A percentile compares a stretch with the other conserved stretches of the same genome.
These are phyloP conservation scores for Coemansia pectinata DNA, from an alignment of 192 early-diverging fungal species.

Conservation along the genomic window DNA sequence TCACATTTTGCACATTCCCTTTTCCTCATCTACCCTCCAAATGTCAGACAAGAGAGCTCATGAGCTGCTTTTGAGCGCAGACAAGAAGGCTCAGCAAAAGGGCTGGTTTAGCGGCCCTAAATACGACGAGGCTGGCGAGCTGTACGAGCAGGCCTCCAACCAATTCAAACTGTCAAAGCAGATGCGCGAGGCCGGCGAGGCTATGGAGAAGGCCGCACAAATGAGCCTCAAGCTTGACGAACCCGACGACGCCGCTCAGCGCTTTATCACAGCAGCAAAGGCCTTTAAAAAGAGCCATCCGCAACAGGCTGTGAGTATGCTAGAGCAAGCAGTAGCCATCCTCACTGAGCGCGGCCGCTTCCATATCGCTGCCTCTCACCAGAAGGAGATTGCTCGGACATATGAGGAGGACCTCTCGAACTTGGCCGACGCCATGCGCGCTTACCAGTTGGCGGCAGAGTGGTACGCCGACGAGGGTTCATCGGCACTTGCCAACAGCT, in stretches of 20 bases:
- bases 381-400: constrained; percentile 92
- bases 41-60: constrained; percentile 40
- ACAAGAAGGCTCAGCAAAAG: constrained; percentile 65
- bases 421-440: constrained; percentile 74
- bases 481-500: constrained; percentile 87
- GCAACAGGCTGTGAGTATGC: constrained; percentile 70
- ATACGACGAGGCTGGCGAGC: constrained; percentile 92
- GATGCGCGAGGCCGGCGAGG: constrained; percentile 93
- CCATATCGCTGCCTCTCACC: constrained; percentile 86
- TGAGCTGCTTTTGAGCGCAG: constrained; percentile 65
- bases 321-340: constrained; percentile 78
- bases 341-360: constrained; percentile 86
- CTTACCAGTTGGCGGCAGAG: constrained; percentile 90
- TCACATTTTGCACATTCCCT: background rate
- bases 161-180: constrained; percentile 89
- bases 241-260: constrained; percentile 81
- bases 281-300: constrained; percentile 84
- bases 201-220: constrained; percentile 82
- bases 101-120: constrained; percentile 81
- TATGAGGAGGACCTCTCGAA: constrained; percentile 85
- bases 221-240: constrained; percentile 75
- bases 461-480: constrained; percentile 93
- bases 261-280: constrained; percentile 87
- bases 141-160: constrained; percentile 90
- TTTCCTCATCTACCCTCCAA: background rate